phyloP scores from a whole-genome alignment of 768 basidiomycete species.

The Podaxis sp. region DNA sequence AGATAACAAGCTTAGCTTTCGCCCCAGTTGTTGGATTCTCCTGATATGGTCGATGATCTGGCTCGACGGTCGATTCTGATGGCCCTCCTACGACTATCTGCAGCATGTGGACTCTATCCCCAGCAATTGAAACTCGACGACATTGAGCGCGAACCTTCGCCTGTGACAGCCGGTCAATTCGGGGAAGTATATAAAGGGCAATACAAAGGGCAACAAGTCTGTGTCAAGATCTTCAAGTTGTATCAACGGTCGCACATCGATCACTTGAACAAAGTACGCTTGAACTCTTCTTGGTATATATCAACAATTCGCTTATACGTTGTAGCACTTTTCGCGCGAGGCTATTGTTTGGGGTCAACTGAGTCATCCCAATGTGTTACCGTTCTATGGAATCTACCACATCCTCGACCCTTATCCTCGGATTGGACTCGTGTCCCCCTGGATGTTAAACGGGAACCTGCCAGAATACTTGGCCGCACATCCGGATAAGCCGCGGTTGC shows the following conservation, averaged over 20 bases:
- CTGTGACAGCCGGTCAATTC: constrained; percentile 23
- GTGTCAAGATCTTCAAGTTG: constrained; percentile 27
- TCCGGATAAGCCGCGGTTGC: neutral
- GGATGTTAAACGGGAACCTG: constrained; percentile 19
- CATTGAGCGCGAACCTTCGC: neutral
- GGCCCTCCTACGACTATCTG: constrained; percentile 7
- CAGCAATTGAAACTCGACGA: constrained; percentile 7
- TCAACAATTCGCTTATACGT: neutral
- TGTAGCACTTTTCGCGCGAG: constrained; percentile 13
- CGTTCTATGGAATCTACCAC: constrained; percentile 18
- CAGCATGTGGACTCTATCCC: neutral
- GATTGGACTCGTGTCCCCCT: constrained; percentile 17
- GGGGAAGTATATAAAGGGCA: constrained; percentile 29
- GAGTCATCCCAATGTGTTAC: constrained; percentile 13
- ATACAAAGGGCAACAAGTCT: constrained; percentile 21
- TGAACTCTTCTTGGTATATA: neutral
- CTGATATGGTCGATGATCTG: neutral
- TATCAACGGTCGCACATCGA: constrained; percentile 22
- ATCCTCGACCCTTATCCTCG: neutral
- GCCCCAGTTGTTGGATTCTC: neutral
- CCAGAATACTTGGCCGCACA: constrained; percentile 8
- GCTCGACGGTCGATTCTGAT: neutral
- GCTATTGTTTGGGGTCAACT: constrained; percentile 19
- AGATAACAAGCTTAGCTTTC: neutral
- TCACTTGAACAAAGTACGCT: constrained; percentile 23